Percentiles rank a stretch among this genome's conserved stretches.
Conservation (phyloP, 371 early-diverging fungal genomes). For the Circinella umbellata region DNA sequence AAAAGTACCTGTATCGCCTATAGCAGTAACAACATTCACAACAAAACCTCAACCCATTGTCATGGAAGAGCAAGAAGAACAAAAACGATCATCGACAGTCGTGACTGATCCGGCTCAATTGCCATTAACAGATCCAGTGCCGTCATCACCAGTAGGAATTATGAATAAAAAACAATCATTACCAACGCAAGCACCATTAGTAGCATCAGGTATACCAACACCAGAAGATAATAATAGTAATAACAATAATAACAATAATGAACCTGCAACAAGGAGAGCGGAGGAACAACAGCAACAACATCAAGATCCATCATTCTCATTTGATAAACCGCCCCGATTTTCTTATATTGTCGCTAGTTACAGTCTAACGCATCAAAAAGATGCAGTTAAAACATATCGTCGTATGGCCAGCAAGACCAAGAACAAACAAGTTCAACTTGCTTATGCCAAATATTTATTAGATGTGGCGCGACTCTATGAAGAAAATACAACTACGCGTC, state of each 20-base stretch:
- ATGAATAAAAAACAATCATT: no score
- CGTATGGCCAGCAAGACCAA: constrained; percentile 79
- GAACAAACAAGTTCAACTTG: constrained; percentile 66
- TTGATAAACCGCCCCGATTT: constrained; percentile 2
- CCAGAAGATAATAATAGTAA: no score
- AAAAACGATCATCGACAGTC: no score
- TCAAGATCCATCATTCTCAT: not conserved
- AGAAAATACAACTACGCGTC: constrained; percentile 15
- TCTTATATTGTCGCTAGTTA: constrained; percentile 24
- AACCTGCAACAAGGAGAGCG: not conserved
- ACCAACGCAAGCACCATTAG: no score
- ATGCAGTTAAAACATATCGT: constrained; percentile 61
- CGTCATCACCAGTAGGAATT: no score
- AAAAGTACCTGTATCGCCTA: not conserved
- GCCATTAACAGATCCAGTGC: no score
- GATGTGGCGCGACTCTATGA: constrained; percentile 35
- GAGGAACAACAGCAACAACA: not conserved
- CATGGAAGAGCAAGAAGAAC: not conserved
- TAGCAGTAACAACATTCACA: not conserved
- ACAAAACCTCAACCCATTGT: not conserved
- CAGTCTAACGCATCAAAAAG: constrained; percentile 28
- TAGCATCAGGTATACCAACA: no score
- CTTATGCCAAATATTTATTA: constrained; percentile 76
- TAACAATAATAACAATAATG: no score
- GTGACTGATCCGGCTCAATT: no score